Conservation (phyloP, 495 filamentous ascomycete species). For the Aspergillus heteromorphus region DNA sequence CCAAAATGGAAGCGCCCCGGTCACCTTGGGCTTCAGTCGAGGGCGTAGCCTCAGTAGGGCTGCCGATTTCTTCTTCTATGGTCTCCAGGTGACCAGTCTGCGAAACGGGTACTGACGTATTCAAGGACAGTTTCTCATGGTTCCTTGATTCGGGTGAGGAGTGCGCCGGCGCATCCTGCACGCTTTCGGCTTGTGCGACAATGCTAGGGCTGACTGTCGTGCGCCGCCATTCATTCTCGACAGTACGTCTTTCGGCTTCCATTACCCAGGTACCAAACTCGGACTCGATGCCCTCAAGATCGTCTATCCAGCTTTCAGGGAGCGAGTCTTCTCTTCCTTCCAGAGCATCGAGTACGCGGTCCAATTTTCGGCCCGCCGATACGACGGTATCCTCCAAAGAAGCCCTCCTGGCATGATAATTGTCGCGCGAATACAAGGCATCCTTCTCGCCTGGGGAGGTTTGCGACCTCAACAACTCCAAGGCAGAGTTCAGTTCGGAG, state of each 20-base stretch:
- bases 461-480: slow-evolving; percentile 49
- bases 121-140: not conserved
- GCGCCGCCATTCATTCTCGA: slow-evolving; percentile 41
- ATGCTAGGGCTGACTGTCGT: slow-evolving; percentile 10
- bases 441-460: slow-evolving; percentile 14
- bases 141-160: not conserved
- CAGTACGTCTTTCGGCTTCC: slow-evolving; percentile 39
- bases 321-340: slow-evolving; percentile 79
- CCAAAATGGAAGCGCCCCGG: not conserved
- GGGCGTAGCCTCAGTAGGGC: slow-evolving; percentile 2
- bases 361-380: slow-evolving; percentile 65
- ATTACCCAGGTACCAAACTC: slow-evolving; percentile 77
- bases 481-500: slow-evolving; percentile 56
- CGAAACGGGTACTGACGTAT: not conserved
- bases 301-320: slow-evolving; percentile 81
- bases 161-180: not conserved
- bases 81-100: slow-evolving; percentile 19
- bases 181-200: slow-evolving; percentile 1
- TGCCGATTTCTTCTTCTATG: slow-evolving; percentile 22
- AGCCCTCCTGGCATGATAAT: slow-evolving; percentile 56
- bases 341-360: slow-evolving; percentile 76
- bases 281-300: slow-evolving; percentile 72
- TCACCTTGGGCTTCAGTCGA: not conserved
- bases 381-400: slow-evolving; percentile 65
- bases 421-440: slow-evolving; percentile 35